Conservation (phyloP, 495 filamentous ascomycete species). For the Penicillium verhagenii region DNA sequence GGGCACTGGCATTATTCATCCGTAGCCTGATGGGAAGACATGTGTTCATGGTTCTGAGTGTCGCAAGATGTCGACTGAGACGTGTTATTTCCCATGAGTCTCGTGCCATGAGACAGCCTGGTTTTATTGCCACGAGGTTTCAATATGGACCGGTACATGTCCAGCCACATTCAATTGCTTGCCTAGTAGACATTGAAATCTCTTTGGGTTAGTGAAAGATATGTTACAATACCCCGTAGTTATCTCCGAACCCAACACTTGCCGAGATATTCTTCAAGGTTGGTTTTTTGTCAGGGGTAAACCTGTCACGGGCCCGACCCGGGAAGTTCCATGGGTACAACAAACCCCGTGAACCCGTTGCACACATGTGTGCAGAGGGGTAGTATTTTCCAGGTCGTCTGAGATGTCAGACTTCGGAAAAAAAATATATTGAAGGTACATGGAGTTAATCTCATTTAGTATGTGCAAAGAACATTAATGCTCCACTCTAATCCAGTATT, state of each 20-base stretch:
- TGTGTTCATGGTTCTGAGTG: too few species aligned
- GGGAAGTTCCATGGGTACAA: neutral
- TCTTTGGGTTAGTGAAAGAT: too few species aligned
- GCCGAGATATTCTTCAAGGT: too few species aligned
- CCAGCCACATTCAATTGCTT: too few species aligned
- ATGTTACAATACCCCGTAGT: too few species aligned
- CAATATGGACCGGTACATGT: neutral
- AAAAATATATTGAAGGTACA: too few species aligned
- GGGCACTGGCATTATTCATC: too few species aligned
- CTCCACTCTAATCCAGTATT: neutral
- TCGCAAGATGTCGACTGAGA: neutral
- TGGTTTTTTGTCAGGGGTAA: neutral
- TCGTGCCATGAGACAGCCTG: too few species aligned
- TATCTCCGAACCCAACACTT: neutral
- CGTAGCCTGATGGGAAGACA: too few species aligned
- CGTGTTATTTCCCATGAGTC: neutral
- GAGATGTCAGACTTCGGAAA: too few species aligned
- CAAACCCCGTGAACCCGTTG: neutral
- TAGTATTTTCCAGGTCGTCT: neutral
- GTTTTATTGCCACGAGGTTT: neutral
- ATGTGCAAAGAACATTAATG: neutral
- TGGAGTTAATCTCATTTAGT: neutral
- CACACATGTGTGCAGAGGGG: neutral
- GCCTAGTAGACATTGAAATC: too few species aligned
- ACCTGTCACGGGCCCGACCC: neutral